A percentile compares a stretch with the other conserved stretches of the same genome.
phyloP scores from a whole-genome alignment of 1,284 basidiomycete genomes.

The Schizophyllum amplum region DNA sequence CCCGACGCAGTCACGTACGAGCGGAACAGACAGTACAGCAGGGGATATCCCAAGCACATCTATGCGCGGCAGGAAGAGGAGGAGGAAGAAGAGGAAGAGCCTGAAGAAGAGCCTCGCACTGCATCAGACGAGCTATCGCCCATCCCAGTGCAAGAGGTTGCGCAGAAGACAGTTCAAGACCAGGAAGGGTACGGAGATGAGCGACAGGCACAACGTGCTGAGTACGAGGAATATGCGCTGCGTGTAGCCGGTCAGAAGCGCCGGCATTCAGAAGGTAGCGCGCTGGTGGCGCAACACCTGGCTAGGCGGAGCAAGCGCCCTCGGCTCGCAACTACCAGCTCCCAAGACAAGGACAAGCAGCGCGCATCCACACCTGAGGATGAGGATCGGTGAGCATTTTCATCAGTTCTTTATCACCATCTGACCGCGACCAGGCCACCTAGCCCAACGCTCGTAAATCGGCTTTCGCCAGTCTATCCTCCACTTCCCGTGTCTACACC shows the following conservation, averaged over 20 bases:
- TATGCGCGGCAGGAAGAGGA: constrained; percentile 66
- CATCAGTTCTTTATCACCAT: too few species aligned
- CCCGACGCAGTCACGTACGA: constrained; percentile 23
- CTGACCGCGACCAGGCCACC: not conserved
- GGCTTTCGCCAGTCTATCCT: not conserved
- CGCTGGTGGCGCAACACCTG: not conserved
- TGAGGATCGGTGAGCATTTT: not conserved
- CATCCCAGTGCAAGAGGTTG: not conserved
- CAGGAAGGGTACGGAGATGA: not conserved
- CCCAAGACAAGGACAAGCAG: not conserved
- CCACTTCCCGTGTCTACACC: not conserved
- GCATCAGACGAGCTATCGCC: not conserved
- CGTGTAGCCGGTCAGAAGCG: not conserved
- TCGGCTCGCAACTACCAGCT: not conserved
- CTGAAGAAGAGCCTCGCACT: constrained; percentile 16
- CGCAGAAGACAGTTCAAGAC: not conserved
- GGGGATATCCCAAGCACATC: constrained; percentile 70
- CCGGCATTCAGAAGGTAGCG: not conserved
- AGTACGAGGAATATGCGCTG: not conserved
- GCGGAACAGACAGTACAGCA: not conserved
- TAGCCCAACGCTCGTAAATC: not conserved
- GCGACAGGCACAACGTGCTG: too few species aligned
- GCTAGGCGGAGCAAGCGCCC: not conserved
- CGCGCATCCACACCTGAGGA: not conserved
- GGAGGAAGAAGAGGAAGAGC: constrained; percentile 47